phyloP scores from a whole-genome alignment of 306 rosid genomes.

The Alnus glutinosa region DNA sequence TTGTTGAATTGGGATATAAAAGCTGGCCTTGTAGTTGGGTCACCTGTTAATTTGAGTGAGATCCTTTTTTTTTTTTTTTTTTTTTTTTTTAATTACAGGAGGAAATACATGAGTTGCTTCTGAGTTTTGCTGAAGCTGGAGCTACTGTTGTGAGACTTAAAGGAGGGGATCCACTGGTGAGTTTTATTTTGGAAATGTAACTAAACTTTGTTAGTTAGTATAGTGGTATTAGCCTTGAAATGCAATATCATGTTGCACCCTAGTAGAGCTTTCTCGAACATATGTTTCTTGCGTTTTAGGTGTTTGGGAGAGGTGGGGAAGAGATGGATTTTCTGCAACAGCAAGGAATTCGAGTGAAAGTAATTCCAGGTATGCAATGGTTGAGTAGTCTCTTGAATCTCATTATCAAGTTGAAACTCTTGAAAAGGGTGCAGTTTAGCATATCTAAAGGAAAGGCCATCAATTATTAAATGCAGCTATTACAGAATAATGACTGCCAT shows the following conservation, averaged over 20 bases:
- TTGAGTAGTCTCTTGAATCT: not conserved
- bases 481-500: not conserved
- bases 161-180: slow-evolving; percentile 99
- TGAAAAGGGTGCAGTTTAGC: not conserved
- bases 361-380: slow-evolving; percentile 77
- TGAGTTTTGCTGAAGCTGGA: slow-evolving; percentile 95
- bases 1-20: not conserved
- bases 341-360: slow-evolving; percentile 86
- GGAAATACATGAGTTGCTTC: slow-evolving; percentile 91
- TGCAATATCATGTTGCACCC: slow-evolving; percentile 13
- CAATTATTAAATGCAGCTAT: not conserved
- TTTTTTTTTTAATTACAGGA: slow-evolving; percentile 50
- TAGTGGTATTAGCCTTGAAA: not conserved
- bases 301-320: slow-evolving; percentile 98
- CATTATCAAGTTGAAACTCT: slow-evolving; percentile 22
- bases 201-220: slow-evolving; percentile 2
- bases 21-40: not conserved
- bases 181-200: slow-evolving; percentile 23
- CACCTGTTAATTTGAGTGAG: not conserved
- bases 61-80: not conserved
- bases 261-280: not conserved
- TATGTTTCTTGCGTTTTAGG: slow-evolving; percentile 46
- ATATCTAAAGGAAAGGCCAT: not conserved
- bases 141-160: slow-evolving; percentile 93
- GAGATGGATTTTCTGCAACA: slow-evolving; percentile 98